A percentile compares a stretch with the other conserved stretches of the same genome.
Conservation (phyloP, 73 alveolate species). For the Blepharisma japonicum region DNA sequence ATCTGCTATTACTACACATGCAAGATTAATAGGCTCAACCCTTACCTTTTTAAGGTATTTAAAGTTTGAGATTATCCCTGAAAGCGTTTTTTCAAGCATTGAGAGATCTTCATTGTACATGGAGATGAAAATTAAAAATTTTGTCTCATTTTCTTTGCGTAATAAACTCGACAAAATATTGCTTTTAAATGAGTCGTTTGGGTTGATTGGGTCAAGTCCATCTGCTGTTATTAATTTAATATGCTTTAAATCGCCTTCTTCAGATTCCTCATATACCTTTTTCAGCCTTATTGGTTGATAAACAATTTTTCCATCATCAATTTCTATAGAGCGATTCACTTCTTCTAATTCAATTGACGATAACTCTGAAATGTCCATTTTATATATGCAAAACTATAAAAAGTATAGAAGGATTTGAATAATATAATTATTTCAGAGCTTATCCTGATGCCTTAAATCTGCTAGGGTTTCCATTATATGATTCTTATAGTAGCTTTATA, state of each 20-base stretch:
- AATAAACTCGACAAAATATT: neutral
- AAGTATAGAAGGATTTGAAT: no score
- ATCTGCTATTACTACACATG: constrained; percentile 6
- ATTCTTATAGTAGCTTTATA: no score
- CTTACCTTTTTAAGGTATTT: neutral
- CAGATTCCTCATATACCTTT: neutral
- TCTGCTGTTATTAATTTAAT: neutral
- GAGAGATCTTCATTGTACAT: constrained; percentile 48
- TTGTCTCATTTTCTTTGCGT: neutral
- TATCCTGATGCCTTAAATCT: no score
- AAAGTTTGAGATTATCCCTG: constrained; percentile 33
- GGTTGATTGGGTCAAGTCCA: neutral
- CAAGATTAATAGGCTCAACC: neutral
- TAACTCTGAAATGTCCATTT: no score
- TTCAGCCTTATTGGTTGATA: constrained; percentile 9
- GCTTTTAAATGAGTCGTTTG: neutral
- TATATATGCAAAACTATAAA: no score
- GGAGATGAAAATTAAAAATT: constrained; percentile 28
- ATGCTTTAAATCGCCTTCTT: neutral
- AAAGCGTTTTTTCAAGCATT: constrained; percentile 36
- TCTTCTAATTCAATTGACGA: no score
- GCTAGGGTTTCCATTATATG: no score
- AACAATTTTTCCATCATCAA: neutral
- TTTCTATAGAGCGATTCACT: no score
- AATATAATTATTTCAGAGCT: no score